Evolutionary conservation across 306 rosid genomes (phyloP).

Genomic region (Myrica gale): DNA sequence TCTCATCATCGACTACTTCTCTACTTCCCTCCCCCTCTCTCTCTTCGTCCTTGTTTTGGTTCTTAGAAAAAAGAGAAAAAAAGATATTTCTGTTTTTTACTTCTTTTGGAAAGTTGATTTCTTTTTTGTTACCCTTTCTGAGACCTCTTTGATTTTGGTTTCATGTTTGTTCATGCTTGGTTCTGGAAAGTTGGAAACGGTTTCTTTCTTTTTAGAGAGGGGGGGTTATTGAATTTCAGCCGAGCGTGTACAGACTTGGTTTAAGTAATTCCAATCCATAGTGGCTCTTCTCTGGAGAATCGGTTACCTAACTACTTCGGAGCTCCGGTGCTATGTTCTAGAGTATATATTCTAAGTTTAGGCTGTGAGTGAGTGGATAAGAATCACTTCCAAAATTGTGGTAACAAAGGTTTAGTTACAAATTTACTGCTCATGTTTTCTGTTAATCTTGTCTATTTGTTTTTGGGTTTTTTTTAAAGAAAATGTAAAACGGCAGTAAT

Average conservation of each 20-base stretch:
- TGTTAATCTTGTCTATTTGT: slow-evolving; percentile 7
- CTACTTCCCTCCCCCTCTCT: background rate
- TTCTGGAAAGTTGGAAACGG: background rate
- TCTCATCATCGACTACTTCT: slow-evolving; percentile 1
- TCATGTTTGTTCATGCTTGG: background rate
- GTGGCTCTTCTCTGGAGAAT: background rate
- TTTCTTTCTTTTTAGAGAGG: too few relatives aligned
- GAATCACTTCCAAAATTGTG: slow-evolving; percentile 6
- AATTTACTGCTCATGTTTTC: background rate
- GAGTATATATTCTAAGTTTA: background rate
- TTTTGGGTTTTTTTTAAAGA: background rate
- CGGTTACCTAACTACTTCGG: background rate
- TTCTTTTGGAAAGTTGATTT: slow-evolving; percentile 6
- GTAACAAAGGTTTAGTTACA: slow-evolving; percentile 3
- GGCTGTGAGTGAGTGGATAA: background rate
- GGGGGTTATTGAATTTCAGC: background rate
- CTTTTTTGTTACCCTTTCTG: background rate
- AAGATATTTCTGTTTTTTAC: background rate
- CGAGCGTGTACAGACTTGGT: background rate
- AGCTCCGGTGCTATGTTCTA: background rate
- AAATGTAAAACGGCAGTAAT: background rate
- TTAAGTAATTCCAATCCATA: background rate
- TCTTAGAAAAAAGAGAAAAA: background rate
- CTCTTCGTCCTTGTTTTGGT: background rate
- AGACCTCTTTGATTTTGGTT: background rate